These are phyloP conservation scores for Ophiobolus disseminans DNA, from an alignment of 2,329 filamentous ascomycete genomes.

Conservation along the genomic window DNA sequence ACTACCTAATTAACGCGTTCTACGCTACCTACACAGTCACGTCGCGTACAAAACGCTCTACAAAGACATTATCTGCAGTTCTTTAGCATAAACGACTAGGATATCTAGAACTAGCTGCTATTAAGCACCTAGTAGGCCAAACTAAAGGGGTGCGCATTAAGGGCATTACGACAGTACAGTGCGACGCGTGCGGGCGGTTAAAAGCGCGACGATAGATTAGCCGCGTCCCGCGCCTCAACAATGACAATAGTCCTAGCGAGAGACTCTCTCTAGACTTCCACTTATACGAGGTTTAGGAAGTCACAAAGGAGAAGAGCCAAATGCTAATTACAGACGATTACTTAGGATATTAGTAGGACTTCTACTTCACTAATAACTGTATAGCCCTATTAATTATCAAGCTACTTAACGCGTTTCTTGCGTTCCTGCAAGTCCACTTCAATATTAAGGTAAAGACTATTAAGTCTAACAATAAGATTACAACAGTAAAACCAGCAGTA, in stretches of 20 bases:
- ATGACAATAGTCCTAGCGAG: not conserved
- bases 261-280: constrained; percentile 5
- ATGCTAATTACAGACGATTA: constrained; percentile 1
- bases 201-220: not conserved
- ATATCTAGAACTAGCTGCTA: not conserved
- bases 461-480: constrained; percentile 7
- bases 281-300: constrained; percentile 1
- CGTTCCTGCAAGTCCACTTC: constrained; percentile 2
- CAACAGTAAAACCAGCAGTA: constrained; percentile 1
- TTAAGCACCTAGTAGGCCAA: not conserved
- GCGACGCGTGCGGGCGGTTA: not conserved
- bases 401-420: not conserved
- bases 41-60: not conserved
- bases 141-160: constrained; percentile 2
- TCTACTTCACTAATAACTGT: constrained; percentile 9
- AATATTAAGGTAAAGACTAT: constrained; percentile 9
- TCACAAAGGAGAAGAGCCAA: constrained; percentile 5
- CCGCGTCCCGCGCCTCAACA: not conserved
- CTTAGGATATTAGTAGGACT: not conserved
- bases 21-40: not conserved
- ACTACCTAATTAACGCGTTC: not conserved
- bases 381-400: constrained; percentile 3
- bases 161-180: not conserved
- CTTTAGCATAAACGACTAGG: constrained; percentile 1
- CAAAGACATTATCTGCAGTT: not conserved